Evolutionary conservation across 805 yeast species (phyloP).

Genomic region (Clavispora phyllophila): DNA sequence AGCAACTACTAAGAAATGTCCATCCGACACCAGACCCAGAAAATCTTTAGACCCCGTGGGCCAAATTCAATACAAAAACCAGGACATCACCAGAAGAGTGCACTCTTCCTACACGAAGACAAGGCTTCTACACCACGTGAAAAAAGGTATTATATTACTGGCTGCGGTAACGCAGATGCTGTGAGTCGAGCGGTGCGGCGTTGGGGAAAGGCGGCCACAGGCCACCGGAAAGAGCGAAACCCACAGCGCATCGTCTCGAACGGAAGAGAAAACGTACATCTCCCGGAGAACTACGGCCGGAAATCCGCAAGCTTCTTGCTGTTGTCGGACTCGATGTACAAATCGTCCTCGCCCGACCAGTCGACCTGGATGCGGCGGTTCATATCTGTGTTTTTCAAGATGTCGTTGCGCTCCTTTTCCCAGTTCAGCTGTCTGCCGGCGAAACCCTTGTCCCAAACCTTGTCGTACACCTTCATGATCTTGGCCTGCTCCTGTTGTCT

Average conservation of each 20-base stretch:
- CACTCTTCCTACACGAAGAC: neutral
- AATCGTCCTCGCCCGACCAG: constrained; percentile 61
- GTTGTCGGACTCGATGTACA: constrained; percentile 24
- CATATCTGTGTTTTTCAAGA: constrained; percentile 74
- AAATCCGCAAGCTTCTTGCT: constrained; percentile 38
- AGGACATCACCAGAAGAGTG: no score
- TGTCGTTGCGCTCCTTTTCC: constrained; percentile 62
- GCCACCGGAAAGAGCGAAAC: neutral
- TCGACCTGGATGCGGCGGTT: constrained; percentile 52
- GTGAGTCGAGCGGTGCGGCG: neutral
- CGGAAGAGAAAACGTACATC: neutral
- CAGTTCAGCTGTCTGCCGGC: constrained; percentile 70
- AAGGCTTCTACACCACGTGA: neutral
- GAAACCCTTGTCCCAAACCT: constrained; percentile 74
- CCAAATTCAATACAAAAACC: no score
- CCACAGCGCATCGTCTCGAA: neutral
- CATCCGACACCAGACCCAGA: no score
- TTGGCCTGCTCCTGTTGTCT: constrained; percentile 59
- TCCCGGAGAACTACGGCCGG: constrained; percentile 27
- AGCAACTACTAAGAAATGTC: no score
- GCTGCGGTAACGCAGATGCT: neutral
- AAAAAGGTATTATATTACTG: neutral
- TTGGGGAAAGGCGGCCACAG: neutral
- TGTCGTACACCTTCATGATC: constrained; percentile 59
- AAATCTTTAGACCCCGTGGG: no score